Conservation (phyloP, 2,329 filamentous ascomycete genomes). For the Sarocladiaceae sp. region DNA sequence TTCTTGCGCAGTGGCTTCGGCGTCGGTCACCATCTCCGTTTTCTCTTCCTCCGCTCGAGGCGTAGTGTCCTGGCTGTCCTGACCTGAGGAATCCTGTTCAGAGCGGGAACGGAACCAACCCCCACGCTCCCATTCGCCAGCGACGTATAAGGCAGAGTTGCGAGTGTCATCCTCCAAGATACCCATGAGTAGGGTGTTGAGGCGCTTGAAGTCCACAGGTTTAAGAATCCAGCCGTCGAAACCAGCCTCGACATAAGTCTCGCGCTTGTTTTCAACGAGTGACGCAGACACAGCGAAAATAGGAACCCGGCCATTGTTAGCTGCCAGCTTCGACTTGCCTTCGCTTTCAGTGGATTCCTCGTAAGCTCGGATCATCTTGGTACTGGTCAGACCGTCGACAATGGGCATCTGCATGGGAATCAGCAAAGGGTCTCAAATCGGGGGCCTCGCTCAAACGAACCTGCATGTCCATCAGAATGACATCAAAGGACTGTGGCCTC, state of each 20-base stretch:
- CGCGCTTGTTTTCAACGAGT: slow-evolving; percentile 61
- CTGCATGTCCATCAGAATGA: slow-evolving; percentile 90
- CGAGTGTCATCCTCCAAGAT: slow-evolving; percentile 57
- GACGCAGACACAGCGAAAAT: slow-evolving; percentile 87
- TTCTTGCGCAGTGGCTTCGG: slow-evolving; percentile 3
- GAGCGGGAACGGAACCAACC: slow-evolving; percentile 61
- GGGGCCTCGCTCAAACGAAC: slow-evolving; percentile 40
- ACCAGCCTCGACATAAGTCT: slow-evolving; percentile 67
- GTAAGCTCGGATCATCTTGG: slow-evolving; percentile 73
- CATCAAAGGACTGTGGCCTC: slow-evolving; percentile 58
- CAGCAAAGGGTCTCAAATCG: neutral
- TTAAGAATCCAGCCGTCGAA: slow-evolving; percentile 92
- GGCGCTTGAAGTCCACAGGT: slow-evolving; percentile 72
- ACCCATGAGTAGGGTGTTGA: slow-evolving; percentile 62
- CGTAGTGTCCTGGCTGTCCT: slow-evolving; percentile 19
- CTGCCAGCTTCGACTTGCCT: slow-evolving; percentile 52
- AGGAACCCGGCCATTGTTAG: slow-evolving; percentile 60
- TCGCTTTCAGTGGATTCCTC: slow-evolving; percentile 48
- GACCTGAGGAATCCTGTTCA: slow-evolving; percentile 5
- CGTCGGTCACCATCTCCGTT: slow-evolving; percentile 6
- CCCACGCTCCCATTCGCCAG: slow-evolving; percentile 75
- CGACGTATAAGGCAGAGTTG: slow-evolving; percentile 57
- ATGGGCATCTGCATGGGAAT: slow-evolving; percentile 73
- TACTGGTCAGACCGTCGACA: slow-evolving; percentile 74
- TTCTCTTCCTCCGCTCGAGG: slow-evolving; percentile 19